These are phyloP conservation scores for Cladorrhinum sp. DNA, from an alignment of 2,329 filamentous ascomycete genomes.

Conservation along the genomic window DNA sequence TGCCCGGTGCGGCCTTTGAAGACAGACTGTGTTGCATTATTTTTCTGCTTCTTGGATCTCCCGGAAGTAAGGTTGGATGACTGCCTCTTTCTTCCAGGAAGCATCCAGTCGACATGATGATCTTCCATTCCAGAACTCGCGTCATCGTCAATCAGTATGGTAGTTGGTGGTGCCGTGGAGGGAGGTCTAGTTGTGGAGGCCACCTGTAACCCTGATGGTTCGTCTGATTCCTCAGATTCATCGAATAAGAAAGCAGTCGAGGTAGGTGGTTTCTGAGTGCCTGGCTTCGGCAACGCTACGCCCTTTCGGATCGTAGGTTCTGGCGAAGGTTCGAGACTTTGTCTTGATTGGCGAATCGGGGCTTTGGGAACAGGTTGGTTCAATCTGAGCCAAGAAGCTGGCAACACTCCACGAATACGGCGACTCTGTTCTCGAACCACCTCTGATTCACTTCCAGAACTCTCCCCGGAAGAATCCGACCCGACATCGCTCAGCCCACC, in stretches of 20 bases:
- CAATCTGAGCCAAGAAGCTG: conserved; percentile 64
- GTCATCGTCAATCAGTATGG: conserved; percentile 17
- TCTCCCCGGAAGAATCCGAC: conserved; percentile 16
- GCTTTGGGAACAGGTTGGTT: conserved; percentile 47
- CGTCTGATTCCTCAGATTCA: conserved; percentile 44
- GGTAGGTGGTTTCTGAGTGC: conserved; percentile 30
- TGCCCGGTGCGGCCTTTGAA: conserved; percentile 30
- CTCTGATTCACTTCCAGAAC: conserved; percentile 42
- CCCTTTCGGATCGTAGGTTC: conserved; percentile 44
- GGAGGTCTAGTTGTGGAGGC: not conserved
- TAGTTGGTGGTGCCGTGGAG: not conserved
- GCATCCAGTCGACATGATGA: conserved; percentile 51
- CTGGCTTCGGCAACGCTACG: conserved; percentile 46
- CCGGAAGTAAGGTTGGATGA: conserved; percentile 29
- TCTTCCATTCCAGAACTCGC: conserved; percentile 46
- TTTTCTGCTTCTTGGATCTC: conserved; percentile 32
- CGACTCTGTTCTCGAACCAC: conserved; percentile 39
- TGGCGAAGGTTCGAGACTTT: conserved; percentile 35
- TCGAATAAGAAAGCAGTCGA: conserved; percentile 41
- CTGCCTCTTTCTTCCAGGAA: conserved; percentile 40
- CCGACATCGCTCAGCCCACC: conserved; percentile 27
- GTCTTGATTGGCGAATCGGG: conserved; percentile 29
- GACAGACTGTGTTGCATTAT: conserved; percentile 28
- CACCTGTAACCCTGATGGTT: conserved; percentile 6
- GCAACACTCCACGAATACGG: conserved; percentile 58